These are phyloP conservation scores for Polytolypa hystricis DNA, from an alignment of 2,329 filamentous ascomycete species.

Conservation along the genomic window DNA sequence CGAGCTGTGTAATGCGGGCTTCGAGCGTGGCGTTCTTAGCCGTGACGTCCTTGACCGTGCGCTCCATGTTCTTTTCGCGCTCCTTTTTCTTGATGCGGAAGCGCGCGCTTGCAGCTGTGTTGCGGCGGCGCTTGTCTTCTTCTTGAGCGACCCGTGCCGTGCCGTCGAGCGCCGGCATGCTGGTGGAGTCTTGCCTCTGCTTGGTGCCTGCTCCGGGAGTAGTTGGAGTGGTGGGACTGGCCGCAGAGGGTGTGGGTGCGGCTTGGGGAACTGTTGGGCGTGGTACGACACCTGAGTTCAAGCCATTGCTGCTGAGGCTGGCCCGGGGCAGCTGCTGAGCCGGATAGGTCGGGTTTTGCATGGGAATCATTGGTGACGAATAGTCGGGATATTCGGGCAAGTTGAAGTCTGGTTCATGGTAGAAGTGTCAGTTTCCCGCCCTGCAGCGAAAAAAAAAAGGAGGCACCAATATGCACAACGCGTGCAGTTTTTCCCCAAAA, in stretches of 20 bases:
- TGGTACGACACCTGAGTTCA: not conserved
- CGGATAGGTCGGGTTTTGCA: constrained; percentile 4
- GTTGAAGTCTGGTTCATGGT: constrained; percentile 12
- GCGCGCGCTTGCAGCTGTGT: constrained; percentile 77
- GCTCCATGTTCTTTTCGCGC: constrained; percentile 74
- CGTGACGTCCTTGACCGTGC: constrained; percentile 68
- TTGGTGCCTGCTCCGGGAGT: constrained; percentile 5
- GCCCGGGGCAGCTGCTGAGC: constrained; percentile 4
- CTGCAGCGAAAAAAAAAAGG: not conserved
- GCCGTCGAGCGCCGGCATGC: constrained; percentile 52
- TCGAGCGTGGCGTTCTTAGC: constrained; percentile 68
- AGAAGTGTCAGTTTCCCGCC: not conserved
- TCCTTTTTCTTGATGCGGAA: constrained; percentile 97
- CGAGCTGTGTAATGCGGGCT: constrained; percentile 61
- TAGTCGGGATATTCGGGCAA: constrained; percentile 11
- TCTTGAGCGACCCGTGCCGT: constrained; percentile 63
- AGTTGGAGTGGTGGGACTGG: not conserved
- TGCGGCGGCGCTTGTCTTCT: constrained; percentile 80
- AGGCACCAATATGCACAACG: too few relatives aligned
- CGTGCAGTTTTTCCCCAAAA: too few relatives aligned
- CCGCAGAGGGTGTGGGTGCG: constrained; percentile 1
- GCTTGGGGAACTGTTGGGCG: not conserved
- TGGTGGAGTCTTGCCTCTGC: constrained; percentile 8
- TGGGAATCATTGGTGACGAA: constrained; percentile 8
- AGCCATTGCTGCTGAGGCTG: not conserved